Base-by-base conservation (phyloP, 441 rosid genomes). In the Erysimum cheiri region DNA sequence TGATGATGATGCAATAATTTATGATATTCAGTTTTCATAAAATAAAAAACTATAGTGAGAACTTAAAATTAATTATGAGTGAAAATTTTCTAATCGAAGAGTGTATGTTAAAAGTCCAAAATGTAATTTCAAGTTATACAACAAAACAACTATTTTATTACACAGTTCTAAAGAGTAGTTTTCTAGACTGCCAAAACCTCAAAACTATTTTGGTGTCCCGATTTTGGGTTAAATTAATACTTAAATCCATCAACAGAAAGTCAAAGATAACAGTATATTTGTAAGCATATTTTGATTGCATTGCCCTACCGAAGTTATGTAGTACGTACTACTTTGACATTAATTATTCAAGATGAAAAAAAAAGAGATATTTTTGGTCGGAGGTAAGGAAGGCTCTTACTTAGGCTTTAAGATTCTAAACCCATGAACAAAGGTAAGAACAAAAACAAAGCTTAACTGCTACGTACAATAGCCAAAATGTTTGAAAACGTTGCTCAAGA, bases 381-480 rank as follows among this genome's bases (percentile, higher is more conserved):
- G 31, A 32, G 11, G 67, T 33, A 73, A 57, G 43, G 32, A 64
- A 47, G 55, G 26, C 46, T 58, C 4, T 19, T 58, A 1, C 22
- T 19, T 1, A 73, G 24, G 43, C 13, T 31, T 10, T 37, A 39
- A 71, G 81, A 86, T 84, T 78, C 91, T 80, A 67, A 77, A 67
- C 74, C 80, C 75, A 73, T 33, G 47, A 68, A 55, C 72, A 63
- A 83, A 77, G 87, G 49, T 67, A 70, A 60, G 87, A 80, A 80
- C 77, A 65, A 61, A 39, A 68, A 22, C 22, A 62, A 48, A 65
- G 70, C 67, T 60, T 47, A 31, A 71, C 1, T 65, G 63, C 55
- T 37, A 61, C 60, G n/a, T n/a, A n/a, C n/a, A 47, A 71, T 75
- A 36, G 1, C 77, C 60, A 37, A 72, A 47, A 61, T 33, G 22